Base-by-base conservation (phyloP, 768 basidiomycete species). In the Coprinellus aureogranulatus region DNA sequence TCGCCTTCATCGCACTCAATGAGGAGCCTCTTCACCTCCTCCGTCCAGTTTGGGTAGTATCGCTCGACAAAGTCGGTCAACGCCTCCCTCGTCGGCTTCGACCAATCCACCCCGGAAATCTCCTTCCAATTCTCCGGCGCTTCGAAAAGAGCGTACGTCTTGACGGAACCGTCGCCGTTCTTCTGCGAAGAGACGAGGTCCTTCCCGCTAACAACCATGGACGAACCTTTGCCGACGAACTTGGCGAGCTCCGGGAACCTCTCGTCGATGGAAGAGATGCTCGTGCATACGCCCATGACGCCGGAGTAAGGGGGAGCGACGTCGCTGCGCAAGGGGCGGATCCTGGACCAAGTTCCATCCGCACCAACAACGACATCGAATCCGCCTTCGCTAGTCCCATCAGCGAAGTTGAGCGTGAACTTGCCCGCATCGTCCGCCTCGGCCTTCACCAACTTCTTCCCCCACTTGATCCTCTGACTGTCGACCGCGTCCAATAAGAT, bases 331-430 rank as follows among this genome's bases (percentile, higher is more conserved):
- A 75, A 61, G 3, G 66, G 61, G 14, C 77, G 74, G 25, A 40
- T 65, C 55, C 67, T 68, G 16, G 74, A 76, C 70, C 75, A 75
- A 3, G 77, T 68, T 6, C 79, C 77, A 37, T 68, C 68, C 22
- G 68, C 68, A 30, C 68, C 68, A 8, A 70, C 58, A 11, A 70
- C 57, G 30, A 70, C 57, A 31, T 68, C 64, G 44, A 62, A 68
- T n/a, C 55, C 60, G 12, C 22, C 20, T 18, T 57, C 62, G 5
- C 48, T 28, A 4, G 37, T 59, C 22, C 59, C 61, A 25, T 66
- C 54, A 11, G 49, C 20, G 37, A 61, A 59, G 5, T 57, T 30
- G 5, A 65, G 47, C 20, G 47, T 48, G 48, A 63, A 65, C 20
- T 57, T 57, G 30, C 59, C 48, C 12, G 37, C 26, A 18, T 52